Evolutionary conservation across 129 eudicot genomes (phyloP), one percentile per base, ranked within the genome.

Genomic region (Pulicaria dysenterica): DNA sequence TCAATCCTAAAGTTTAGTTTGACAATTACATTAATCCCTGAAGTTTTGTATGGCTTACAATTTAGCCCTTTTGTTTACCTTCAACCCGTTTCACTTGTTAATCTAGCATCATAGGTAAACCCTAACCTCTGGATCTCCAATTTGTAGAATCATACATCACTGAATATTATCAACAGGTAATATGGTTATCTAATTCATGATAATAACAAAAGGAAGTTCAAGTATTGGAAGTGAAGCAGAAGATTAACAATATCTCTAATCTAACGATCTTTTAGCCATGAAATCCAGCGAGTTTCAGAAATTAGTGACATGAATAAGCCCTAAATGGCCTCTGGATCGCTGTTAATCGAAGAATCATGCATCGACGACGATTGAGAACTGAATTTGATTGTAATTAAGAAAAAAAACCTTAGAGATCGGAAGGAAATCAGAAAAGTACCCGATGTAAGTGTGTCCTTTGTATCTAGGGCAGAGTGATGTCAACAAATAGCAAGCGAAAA

Each of bases 361-460:
- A 36, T 47, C 14, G 4, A 73, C 39, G 19, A 10, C 0, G 37
- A 61, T 51, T 74, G 24, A 24, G 2, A 38, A 74, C 12, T 54
- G 16, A 11, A 42, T 39, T 53, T 74, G 12, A 66, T n/a, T 15
- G 56, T 10, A 43, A 65, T 54, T 31, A 65, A 0, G 0, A 12
- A 5, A 10, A 42, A 50, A 15, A 43, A 39, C 24, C 40, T 3
- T 56, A 34, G 34, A 55, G 14, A 56, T 55, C 3, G 37, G 15
- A 46, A 60, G 6, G 37, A 12, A 60, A 8, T 14, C 34, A 39
- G 6, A 58, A 15, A 10, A 8, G 9, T 70, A 91, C 97, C 97
- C 97, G 73, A 92, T 92, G 75, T 89, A 92, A n/a, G 98, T 85
- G 64, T 87, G 98, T 62, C 91, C 91, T 83, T 92, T 87, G 74